A percentile compares a stretch with the other conserved stretches of the same genome.
Conservation (phyloP, 768 basidiomycete genomes). For the Sporobolomyces roseus region DNA sequence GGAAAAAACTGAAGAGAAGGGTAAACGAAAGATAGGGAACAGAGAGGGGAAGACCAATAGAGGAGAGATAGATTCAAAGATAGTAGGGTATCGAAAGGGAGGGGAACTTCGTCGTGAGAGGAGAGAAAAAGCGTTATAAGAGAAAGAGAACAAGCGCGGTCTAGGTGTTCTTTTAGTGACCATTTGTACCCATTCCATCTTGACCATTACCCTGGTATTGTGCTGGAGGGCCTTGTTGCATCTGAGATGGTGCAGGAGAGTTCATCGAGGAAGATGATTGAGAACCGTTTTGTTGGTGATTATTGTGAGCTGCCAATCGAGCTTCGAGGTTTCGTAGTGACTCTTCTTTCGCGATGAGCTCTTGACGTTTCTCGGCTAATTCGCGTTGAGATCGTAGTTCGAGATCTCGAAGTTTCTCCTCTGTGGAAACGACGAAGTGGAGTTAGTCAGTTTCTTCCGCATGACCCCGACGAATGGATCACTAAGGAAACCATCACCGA, state of each 20-base stretch:
- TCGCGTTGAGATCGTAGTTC: slow-evolving; percentile 97
- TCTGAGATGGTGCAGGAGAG: not conserved
- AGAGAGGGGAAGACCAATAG: no score
- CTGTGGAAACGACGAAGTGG: slow-evolving; percentile 1
- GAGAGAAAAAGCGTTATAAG: no score
- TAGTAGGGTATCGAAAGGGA: no score
- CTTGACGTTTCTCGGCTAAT: slow-evolving; percentile 95
- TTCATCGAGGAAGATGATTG: slow-evolving; percentile 8
- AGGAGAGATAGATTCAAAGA: no score
- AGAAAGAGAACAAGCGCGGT: no score
- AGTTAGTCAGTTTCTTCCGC: no score
- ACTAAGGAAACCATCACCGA: no score
- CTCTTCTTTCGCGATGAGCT: slow-evolving; percentile 91
- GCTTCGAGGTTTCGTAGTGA: slow-evolving; percentile 41
- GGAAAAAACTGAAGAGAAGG: not conserved
- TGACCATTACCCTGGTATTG: not conserved
- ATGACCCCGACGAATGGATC: not conserved
- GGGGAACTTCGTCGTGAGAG: no score
- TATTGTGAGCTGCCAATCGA: slow-evolving; percentile 31
- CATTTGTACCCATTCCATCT: not conserved
- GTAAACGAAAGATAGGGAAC: not conserved
- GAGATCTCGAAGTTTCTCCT: slow-evolving; percentile 78
- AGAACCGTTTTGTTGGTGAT: slow-evolving; percentile 13
- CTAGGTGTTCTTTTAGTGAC: not conserved
- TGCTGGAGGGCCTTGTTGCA: slow-evolving; percentile 6